Percentiles rank a stretch among this genome's conserved stretches.
Conservation (phyloP, 306 rosid species). For the Pueraria montana region DNA sequence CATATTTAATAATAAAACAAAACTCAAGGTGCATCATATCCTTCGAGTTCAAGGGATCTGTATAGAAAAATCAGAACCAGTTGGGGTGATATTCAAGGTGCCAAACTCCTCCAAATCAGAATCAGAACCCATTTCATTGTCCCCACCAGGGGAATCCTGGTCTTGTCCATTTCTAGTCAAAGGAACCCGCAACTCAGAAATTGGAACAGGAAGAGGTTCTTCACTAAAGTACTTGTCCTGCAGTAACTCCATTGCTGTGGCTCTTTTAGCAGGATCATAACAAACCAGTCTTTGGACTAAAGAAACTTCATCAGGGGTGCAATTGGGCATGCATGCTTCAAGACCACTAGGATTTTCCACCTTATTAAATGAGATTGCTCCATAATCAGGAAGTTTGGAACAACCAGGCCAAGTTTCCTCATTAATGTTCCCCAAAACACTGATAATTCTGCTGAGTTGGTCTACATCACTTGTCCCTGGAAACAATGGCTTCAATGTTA, state of each 20-base stretch:
- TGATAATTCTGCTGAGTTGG: conserved; percentile 77
- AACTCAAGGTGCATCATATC: conserved; percentile 33
- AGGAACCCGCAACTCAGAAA: conserved; percentile 72
- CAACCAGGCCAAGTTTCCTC: conserved; percentile 83
- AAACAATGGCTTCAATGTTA: conserved; percentile 77
- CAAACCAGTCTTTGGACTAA: conserved; percentile 67
- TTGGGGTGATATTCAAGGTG: conserved; percentile 50
- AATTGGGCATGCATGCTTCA: conserved; percentile 64
- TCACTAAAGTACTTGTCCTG: conserved; percentile 74
- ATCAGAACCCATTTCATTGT: no score
- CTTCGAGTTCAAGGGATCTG: conserved; percentile 55
- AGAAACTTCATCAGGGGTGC: conserved; percentile 63
- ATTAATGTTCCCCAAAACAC: conserved; percentile 76
- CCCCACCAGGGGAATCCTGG: conserved; percentile 52
- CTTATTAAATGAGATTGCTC: conserved; percentile 62
- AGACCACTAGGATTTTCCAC: conserved; percentile 74
- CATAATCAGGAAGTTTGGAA: conserved; percentile 78
- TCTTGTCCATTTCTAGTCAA: conserved; percentile 53
- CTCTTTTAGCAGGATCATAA: conserved; percentile 81
- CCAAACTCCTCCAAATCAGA: conserved; percentile 68
- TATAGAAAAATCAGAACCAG: conserved; percentile 58
- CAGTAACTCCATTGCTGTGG: conserved; percentile 75
- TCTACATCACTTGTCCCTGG: conserved; percentile 88
- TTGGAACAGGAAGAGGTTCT: conserved; percentile 76
- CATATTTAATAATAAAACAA: not conserved